Conservation (phyloP, 2,329 filamentous ascomycete species). For the Phoma sp. region DNA sequence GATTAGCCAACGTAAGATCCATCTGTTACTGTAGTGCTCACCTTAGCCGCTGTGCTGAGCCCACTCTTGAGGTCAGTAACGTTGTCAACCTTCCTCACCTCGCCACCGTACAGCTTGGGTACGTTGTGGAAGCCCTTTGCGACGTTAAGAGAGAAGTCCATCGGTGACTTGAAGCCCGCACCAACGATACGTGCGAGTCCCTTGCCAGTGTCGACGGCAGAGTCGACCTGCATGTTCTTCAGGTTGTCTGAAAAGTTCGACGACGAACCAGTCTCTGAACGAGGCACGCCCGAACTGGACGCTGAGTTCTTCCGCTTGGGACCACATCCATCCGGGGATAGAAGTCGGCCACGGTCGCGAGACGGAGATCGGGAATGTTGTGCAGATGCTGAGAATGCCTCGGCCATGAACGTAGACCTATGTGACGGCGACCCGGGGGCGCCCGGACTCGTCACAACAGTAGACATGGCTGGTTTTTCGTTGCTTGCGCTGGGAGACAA, state of each 20-base stretch:
- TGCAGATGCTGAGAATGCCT: constrained; percentile 41
- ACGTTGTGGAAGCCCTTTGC: constrained; percentile 90
- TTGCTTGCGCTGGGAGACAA: constrained; percentile 15
- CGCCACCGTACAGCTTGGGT: constrained; percentile 83
- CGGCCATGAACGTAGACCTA: constrained; percentile 41
- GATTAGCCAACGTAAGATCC: constrained; percentile 8
- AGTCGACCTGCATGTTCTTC: constrained; percentile 53
- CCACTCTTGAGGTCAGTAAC: constrained; percentile 81
- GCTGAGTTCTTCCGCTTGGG: constrained; percentile 26
- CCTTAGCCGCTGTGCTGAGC: constrained; percentile 76
- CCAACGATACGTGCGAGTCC: constrained; percentile 75
- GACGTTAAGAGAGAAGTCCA: constrained; percentile 83
- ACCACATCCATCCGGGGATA: constrained; percentile 9
- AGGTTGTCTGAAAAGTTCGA: constrained; percentile 30
- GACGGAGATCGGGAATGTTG: constrained; percentile 40
- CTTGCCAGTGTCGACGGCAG: constrained; percentile 70
- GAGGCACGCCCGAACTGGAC: constrained; percentile 24
- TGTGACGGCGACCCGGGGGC: constrained; percentile 33
- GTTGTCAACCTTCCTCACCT: constrained; percentile 78
- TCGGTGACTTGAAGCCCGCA: constrained; percentile 79
- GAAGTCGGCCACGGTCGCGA: constrained; percentile 24
- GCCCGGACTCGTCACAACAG: constrained; percentile 16
- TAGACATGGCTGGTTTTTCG: constrained; percentile 18
- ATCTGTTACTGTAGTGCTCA: constrained; percentile 26
- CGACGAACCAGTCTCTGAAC: constrained; percentile 26